Evolutionary conservation across 1,284 basidiomycete genomes (phyloP), one percentile per base, ranked within the genome.

Genomic region (Grifola frondosa): DNA sequence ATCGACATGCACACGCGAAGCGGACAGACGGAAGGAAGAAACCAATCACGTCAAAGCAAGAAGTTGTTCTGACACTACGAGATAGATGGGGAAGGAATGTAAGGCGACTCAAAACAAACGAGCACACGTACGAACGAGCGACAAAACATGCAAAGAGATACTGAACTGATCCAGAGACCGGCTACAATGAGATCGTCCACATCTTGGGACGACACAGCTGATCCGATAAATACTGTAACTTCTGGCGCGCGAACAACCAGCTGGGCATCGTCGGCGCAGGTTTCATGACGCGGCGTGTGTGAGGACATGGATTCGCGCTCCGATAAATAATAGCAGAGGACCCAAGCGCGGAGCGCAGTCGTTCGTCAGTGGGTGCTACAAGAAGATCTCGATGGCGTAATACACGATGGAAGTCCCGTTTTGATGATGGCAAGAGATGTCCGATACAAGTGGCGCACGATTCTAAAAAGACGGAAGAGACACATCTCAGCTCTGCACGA

Each of bases 401-500:
- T 20, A 42, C 10, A 21, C 33, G 33, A 17, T 19, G 16, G 15
- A 15, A 12, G 6, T 23, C 33, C 10, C 12, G 6, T 21, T 15
- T 11, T 12, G 8, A 35, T 13, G 17, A 8, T 15, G 15, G 26
- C 24, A 9, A 17, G 24, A 24, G 35, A 15, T 15, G 35, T 13
- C 17, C 5, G 35, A 25, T 13, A 37, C 15, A 25, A n/a, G n/a
- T n/a, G n/a, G n/a, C 20, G 17, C 17, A 24, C 19, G 26, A 12
- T 13, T 25, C 19, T 11, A 19, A 20, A 25, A 16, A 8, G 15
- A 5, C n/a, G 24, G 6, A 20, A n/a, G 24, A n/a, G n/a, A n/a
- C n/a, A n/a, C 9, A 28, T 28, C 30, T 47, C 40, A 74, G 50
- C 65, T 73, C 52, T 71, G 68, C 52, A 71, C 61, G 44, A 77